Evolutionary conservation across 305 asterid species (phyloP).

Genomic region (Ilex paraguariensis): DNA sequence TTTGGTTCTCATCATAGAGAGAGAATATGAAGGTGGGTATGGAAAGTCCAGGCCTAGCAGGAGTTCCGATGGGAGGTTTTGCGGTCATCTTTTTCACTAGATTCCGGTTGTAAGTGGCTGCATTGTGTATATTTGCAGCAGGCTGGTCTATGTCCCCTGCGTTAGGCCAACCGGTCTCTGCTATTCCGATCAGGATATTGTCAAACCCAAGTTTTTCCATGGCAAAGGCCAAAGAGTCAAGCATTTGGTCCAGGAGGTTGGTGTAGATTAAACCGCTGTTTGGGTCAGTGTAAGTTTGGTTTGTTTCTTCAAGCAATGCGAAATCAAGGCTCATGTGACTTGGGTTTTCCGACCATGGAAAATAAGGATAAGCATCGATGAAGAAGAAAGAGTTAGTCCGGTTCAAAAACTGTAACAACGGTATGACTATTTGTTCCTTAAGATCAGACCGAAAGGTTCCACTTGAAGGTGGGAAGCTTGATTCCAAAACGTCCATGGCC

Average conservation of each 20-base stretch:
- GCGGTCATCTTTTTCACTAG: constrained; percentile 39
- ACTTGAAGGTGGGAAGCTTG: constrained; percentile 66
- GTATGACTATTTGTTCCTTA: constrained; percentile 21
- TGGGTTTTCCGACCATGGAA: constrained; percentile 56
- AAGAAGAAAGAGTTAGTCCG: constrained; percentile 52
- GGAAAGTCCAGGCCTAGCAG: constrained; percentile 51
- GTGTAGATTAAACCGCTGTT: constrained; percentile 49
- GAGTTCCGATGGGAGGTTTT: constrained; percentile 55
- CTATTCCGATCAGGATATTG: constrained; percentile 32
- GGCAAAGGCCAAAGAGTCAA: constrained; percentile 59
- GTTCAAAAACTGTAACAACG: constrained; percentile 48
- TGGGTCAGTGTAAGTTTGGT: constrained; percentile 33
- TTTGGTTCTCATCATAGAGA: constrained; percentile 57
- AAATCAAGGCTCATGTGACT: constrained; percentile 35
- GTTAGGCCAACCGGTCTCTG: constrained; percentile 91
- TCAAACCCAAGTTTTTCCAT: constrained; percentile 48
- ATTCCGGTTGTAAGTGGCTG: constrained; percentile 58
- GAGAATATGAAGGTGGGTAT: constrained; percentile 64
- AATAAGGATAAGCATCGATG: constrained; percentile 57
- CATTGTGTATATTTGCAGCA: constrained; percentile 61
- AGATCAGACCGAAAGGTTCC: constrained; percentile 56
- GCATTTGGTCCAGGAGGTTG: constrained; percentile 73
- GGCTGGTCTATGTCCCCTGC: constrained; percentile 65
- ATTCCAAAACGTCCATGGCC: constrained; percentile 57
- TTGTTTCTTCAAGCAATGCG: constrained; percentile 41